These are phyloP conservation scores for Poa annua DNA, from an alignment of 176 grass and related monocot genomes.

Conservation along the genomic window DNA sequence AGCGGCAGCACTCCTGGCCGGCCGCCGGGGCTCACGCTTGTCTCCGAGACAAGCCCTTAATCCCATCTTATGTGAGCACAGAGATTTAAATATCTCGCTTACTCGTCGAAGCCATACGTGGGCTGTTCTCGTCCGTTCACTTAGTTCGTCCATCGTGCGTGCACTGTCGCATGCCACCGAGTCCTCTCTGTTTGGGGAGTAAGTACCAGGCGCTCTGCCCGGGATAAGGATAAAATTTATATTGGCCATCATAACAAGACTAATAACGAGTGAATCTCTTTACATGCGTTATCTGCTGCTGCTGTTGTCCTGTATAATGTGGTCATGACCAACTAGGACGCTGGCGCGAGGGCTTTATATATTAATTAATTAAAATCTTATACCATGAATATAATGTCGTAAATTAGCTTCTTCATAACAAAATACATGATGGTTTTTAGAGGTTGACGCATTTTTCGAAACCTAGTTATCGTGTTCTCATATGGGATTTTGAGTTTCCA, in stretches of 20 bases:
- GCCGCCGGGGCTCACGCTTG: not conserved
- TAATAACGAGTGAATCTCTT: not conserved
- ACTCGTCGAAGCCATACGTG: not conserved
- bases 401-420: too few species aligned
- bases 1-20: conserved; percentile 23
- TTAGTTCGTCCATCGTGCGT: not conserved
- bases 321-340: not conserved
- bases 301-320: not conserved
- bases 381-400: too few species aligned
- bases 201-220: not conserved
- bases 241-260: not conserved
- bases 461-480: too few species aligned
- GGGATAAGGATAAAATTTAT: not conserved
- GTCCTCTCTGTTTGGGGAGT: not conserved
- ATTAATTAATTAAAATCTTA: too few species aligned
- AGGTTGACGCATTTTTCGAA: too few species aligned
- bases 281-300: not conserved
- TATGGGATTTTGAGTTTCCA: too few species aligned
- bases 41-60: not conserved
- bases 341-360: not conserved
- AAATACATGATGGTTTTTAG: too few species aligned
- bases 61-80: not conserved
- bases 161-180: not conserved
- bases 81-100: not conserved
- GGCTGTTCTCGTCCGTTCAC: not conserved